Evolutionary conservation across 2,329 filamentous ascomycete species (phyloP).

Genomic region (Grosmannia clavigera): DNA sequence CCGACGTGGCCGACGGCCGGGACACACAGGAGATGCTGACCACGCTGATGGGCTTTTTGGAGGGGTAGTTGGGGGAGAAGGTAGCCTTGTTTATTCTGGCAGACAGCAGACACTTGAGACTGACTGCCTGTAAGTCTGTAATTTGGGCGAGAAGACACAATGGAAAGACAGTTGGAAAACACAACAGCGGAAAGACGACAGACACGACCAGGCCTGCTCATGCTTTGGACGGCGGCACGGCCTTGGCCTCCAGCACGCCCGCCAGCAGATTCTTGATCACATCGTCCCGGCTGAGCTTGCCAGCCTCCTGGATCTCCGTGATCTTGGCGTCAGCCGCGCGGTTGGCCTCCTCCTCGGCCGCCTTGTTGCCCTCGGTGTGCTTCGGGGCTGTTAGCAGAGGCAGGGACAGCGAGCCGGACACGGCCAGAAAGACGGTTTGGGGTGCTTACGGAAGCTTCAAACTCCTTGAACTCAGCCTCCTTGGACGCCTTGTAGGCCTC

Average conservation of each 20-base stretch:
- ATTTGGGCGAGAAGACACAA: neutral
- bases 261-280: slow-evolving; percentile 75
- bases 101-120: too few relatives aligned
- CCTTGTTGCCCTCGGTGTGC: slow-evolving; percentile 83
- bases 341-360: slow-evolving; percentile 65
- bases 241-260: slow-evolving; percentile 76
- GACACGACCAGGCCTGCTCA: neutral
- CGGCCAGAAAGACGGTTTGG: neutral
- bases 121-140: neutral
- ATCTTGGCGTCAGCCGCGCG: slow-evolving; percentile 74
- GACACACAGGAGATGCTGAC: slow-evolving; percentile 43
- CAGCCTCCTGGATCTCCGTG: slow-evolving; percentile 67
- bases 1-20: slow-evolving; percentile 43
- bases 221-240: slow-evolving; percentile 35
- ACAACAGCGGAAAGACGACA: neutral
- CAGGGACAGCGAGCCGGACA: neutral
- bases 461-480: slow-evolving; percentile 90
- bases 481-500: slow-evolving; percentile 82
- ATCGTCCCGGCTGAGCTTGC: slow-evolving; percentile 64
- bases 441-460: slow-evolving; percentile 55
- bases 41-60: slow-evolving; percentile 38
- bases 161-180: neutral
- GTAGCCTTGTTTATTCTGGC: too few relatives aligned
- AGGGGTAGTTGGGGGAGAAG: slow-evolving; percentile 10
- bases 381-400: slow-evolving; percentile 24